These are phyloP conservation scores for Bathelium albidoporum DNA, from an alignment of 495 filamentous ascomycete species.

Conservation along the genomic window DNA sequence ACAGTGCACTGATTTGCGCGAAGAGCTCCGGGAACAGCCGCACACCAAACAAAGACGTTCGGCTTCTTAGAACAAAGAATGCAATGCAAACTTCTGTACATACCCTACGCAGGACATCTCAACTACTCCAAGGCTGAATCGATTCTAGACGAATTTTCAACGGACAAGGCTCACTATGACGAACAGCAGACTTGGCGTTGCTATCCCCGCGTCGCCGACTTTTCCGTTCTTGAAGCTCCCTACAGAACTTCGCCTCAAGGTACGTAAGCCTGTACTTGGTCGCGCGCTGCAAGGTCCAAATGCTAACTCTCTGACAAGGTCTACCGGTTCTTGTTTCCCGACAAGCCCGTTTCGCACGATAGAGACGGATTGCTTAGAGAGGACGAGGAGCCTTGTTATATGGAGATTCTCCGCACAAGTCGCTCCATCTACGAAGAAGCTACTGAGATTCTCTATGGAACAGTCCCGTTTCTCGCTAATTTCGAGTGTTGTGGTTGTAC, in stretches of 20 bases:
- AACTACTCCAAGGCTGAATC: background rate
- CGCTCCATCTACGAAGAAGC: constrained; percentile 3
- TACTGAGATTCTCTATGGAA: constrained; percentile 4
- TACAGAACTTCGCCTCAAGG: constrained; percentile 11
- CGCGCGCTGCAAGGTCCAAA: too few species aligned
- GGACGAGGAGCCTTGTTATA: background rate
- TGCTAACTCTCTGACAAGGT: too few species aligned
- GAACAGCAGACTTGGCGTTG: background rate
- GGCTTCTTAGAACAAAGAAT: background rate
- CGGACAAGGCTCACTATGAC: background rate
- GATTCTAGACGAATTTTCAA: background rate
- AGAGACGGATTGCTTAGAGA: background rate
- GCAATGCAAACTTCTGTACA: background rate
- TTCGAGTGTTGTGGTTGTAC: background rate
- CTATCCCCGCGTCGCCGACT: background rate
- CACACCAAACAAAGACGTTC: background rate
- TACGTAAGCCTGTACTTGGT: too few species aligned
- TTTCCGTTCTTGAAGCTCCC: constrained; percentile 9
- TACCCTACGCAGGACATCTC: background rate
- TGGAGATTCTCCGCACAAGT: constrained; percentile 2
- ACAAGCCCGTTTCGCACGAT: background rate
- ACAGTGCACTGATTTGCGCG: background rate
- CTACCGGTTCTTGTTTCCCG: constrained; percentile 6
- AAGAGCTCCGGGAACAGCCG: background rate
- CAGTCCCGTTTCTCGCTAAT: background rate